Conservation (phyloP, 75 land plant species). For the Pinus albicaulis region DNA sequence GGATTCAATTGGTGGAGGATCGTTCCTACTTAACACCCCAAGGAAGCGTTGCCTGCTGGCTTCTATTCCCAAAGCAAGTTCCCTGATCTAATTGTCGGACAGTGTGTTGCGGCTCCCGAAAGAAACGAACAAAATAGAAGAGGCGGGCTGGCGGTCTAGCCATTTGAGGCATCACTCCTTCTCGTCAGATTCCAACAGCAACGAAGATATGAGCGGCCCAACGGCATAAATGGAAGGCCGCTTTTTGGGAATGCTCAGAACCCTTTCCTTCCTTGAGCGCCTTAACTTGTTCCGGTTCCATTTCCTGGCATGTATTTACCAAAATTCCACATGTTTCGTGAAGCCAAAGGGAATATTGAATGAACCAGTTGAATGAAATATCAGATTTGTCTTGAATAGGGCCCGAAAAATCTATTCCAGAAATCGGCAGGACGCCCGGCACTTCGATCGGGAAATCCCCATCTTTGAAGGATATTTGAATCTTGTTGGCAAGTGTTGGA, state of each 20-base stretch:
- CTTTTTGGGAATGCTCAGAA: background rate
- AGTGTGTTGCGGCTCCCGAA: too few species aligned
- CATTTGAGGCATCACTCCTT: too few species aligned
- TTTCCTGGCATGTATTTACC: slow-evolving; percentile 44
- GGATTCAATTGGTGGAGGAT: too few species aligned
- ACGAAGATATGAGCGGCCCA: slow-evolving; percentile 33
- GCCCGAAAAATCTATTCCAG: slow-evolving; percentile 20
- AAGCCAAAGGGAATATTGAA: too few species aligned
- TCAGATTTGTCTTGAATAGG: slow-evolving; percentile 13
- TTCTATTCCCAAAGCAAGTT: too few species aligned
- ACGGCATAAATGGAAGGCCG: slow-evolving; percentile 12
- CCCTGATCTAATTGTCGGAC: too few species aligned
- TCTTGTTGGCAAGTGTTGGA: slow-evolving; percentile 16
- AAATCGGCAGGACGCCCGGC: background rate
- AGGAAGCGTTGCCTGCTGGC: too few species aligned
- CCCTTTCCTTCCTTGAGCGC: slow-evolving; percentile 5
- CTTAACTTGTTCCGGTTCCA: slow-evolving; percentile 22
- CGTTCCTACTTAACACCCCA: too few species aligned
- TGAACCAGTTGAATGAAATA: too few species aligned
- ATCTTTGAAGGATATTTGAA: slow-evolving; percentile 22
- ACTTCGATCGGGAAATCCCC: slow-evolving; percentile 17
- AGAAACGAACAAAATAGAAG: too few species aligned
- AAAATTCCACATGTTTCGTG: slow-evolving; percentile 21
- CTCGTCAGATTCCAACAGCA: background rate
- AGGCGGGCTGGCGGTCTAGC: too few species aligned